phyloP scores from a whole-genome alignment of 2,329 filamentous ascomycete species.

The Zasmidium cellare region DNA sequence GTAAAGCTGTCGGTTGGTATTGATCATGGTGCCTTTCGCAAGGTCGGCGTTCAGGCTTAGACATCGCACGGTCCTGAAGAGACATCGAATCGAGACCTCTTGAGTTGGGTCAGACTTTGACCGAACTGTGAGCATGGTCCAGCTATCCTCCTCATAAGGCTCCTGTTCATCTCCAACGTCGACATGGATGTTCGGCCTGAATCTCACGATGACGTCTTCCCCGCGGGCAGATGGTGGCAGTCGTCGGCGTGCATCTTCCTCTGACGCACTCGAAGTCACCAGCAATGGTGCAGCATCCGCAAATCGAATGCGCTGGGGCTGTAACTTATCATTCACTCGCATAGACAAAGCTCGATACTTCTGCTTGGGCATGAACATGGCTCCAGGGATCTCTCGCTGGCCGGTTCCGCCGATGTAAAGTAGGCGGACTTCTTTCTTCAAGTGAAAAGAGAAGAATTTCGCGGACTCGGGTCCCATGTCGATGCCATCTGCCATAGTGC shows the following conservation, averaged over 20 bases:
- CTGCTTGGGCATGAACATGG: conserved; percentile 33
- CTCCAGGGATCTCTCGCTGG: conserved; percentile 35
- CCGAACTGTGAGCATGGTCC: conserved; percentile 34
- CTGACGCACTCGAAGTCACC: conserved; percentile 36
- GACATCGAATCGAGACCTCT: conserved; percentile 34
- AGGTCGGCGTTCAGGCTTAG: conserved; percentile 35
- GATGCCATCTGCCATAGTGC: conserved; percentile 34
- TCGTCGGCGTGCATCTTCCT: conserved; percentile 33
- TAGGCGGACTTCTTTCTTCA: conserved; percentile 26
- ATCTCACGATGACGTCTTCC: conserved; percentile 35
- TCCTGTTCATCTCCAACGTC: conserved; percentile 31
- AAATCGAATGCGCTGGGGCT: conserved; percentile 35
- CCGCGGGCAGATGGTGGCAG: conserved; percentile 29
- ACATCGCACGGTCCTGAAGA: conserved; percentile 32
- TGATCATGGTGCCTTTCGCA: conserved; percentile 34
- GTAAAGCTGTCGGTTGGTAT: conserved; percentile 34
- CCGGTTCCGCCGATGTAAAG: conserved; percentile 37
- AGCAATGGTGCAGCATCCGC: conserved; percentile 35
- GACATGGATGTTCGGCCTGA: conserved; percentile 36
- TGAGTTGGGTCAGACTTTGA: conserved; percentile 30
- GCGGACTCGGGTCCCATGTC: conserved; percentile 36
- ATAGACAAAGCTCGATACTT: conserved; percentile 32
- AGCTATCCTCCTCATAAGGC: conserved; percentile 35
- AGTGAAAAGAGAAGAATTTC: conserved; percentile 32
- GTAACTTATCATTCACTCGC: conserved; percentile 35